These are phyloP conservation scores for Pneumocystis jirovecii DNA, from an alignment of 1,139 yeast species.

Conservation along the genomic window DNA sequence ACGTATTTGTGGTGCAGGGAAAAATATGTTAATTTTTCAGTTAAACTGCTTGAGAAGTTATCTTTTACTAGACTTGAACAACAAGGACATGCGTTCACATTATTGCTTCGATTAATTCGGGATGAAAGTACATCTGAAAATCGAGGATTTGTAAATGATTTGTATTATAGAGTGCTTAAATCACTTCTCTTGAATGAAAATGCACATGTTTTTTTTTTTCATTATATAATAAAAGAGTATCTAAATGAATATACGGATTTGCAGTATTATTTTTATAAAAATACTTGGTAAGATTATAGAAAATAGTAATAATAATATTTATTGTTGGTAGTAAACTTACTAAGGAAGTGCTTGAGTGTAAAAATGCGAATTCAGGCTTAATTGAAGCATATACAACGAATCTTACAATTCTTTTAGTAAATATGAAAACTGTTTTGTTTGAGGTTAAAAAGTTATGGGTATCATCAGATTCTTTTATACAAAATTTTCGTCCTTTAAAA, in stretches of 20 bases:
- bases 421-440: conserved; percentile 8
- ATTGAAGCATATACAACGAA: conserved; percentile 8
- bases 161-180: conserved; percentile 41
- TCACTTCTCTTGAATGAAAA: conserved; percentile 21
- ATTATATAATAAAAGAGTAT: conserved; percentile 45
- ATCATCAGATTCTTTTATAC: conserved; percentile 11
- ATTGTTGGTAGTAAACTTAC: conserved; percentile 1
- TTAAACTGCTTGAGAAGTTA: neutral
- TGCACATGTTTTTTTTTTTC: conserved; percentile 34
- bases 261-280: conserved; percentile 19
- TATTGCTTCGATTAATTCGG: conserved; percentile 39
- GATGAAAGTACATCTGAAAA: conserved; percentile 47
- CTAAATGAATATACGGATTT: conserved; percentile 32
- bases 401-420: conserved; percentile 9
- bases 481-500: conserved; percentile 31
- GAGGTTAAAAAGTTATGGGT: conserved; percentile 10
- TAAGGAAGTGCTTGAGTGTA: conserved; percentile 2
- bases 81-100: conserved; percentile 11
- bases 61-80: neutral
- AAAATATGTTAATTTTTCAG: conserved; percentile 11
- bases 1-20: neutral
- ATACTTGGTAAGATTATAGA: conserved; percentile 4
- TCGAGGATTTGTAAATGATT: conserved; percentile 47
- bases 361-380: neutral
- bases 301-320: conserved; percentile 2